A percentile compares a stretch with the other conserved stretches of the same genome.
phyloP scores from a whole-genome alignment of 768 basidiomycete species.

The Pulveroboletus sp. region DNA sequence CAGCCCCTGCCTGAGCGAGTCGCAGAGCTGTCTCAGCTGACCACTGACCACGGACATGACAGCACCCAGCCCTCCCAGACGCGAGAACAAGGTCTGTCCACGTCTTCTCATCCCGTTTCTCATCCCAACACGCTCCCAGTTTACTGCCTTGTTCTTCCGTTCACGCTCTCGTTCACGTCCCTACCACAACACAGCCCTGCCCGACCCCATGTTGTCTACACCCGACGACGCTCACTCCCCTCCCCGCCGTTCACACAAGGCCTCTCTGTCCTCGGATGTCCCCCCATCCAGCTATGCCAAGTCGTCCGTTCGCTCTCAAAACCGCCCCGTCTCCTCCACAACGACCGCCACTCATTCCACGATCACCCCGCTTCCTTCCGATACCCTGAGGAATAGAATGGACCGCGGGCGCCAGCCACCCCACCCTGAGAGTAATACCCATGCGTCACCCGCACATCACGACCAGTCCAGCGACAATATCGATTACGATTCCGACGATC shows the following conservation, averaged over 20 bases:
- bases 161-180: conserved; percentile 42
- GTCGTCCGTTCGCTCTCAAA: conserved; percentile 45
- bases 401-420: conserved; percentile 12
- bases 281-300: conserved; percentile 27
- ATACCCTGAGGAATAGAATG: conserved; percentile 26
- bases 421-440: conserved; percentile 15
- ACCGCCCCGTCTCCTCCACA: conserved; percentile 62
- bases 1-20: background rate
- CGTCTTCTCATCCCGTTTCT: background rate
- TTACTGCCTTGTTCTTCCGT: conserved; percentile 63
- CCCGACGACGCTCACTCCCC: conserved; percentile 1
- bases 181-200: background rate
- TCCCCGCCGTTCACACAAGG: conserved; percentile 11
- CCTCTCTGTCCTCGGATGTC: conserved; percentile 1
- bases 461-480: conserved; percentile 6
- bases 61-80: conserved; percentile 14
- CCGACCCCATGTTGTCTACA: conserved; percentile 6
- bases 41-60: background rate
- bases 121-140: conserved; percentile 30
- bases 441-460: conserved; percentile 8
- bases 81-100: conserved; percentile 44
- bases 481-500: conserved; percentile 19
- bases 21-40: background rate
- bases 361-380: conserved; percentile 51
- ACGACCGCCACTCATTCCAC: conserved; percentile 61